These are phyloP conservation scores for Microstegium vimineum DNA, from an alignment of 176 grass and related monocot species.

Conservation along the genomic window DNA sequence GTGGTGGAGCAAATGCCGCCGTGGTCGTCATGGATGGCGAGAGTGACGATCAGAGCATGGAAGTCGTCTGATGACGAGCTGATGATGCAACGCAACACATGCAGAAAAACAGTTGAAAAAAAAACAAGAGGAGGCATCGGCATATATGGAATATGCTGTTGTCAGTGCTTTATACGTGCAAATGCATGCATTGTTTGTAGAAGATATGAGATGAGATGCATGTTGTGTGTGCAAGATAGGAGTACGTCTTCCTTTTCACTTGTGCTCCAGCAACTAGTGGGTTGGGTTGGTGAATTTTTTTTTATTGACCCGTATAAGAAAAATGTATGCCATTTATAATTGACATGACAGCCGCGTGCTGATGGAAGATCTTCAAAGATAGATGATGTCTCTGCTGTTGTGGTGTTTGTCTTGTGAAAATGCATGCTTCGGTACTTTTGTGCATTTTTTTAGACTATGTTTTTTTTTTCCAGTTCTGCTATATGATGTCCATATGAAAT, in stretches of 20 bases:
- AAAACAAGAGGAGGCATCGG: not conserved
- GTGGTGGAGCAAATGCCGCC: not conserved
- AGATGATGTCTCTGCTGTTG: not conserved
- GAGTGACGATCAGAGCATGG: constrained; percentile 14
- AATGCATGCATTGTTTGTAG: not conserved
- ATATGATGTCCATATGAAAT: too few species aligned
- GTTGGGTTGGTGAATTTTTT: not conserved
- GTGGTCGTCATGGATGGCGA: not conserved
- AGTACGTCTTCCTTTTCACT: not conserved
- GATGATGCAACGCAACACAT: not conserved
- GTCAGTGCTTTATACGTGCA: not conserved
- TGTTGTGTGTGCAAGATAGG: too few species aligned
- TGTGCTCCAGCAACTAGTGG: not conserved
- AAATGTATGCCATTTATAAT: not conserved
- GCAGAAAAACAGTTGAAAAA: too few species aligned
- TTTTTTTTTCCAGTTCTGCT: too few species aligned
- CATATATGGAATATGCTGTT: not conserved
- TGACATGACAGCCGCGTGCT: not conserved
- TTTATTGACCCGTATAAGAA: not conserved
- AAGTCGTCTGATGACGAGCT: not conserved
- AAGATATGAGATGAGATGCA: not conserved
- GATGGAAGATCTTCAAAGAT: not conserved
- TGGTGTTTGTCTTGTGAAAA: not conserved
- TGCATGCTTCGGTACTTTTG: too few species aligned
- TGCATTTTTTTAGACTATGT: too few species aligned